Evolutionary conservation across 495 filamentous ascomycete genomes (phyloP).

Genomic region (Penicillium turbatum): DNA sequence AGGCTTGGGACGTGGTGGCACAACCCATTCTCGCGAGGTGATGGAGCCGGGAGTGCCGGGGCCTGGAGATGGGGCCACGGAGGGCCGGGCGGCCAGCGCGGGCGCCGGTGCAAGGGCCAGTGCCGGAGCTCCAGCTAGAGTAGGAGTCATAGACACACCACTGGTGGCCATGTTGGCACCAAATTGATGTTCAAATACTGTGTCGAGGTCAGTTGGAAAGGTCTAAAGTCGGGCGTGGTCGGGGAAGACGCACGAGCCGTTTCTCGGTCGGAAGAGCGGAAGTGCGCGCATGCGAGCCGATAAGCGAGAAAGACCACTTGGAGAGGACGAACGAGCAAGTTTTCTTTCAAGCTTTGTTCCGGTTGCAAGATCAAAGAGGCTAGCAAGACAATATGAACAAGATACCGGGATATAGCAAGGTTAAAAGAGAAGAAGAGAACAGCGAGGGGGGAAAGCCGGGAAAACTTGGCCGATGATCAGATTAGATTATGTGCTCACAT

Average conservation of each 20-base stretch:
- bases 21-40: slow-evolving; percentile 81
- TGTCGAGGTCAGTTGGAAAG: slow-evolving; percentile 18
- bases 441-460: slow-evolving; percentile 17
- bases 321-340: slow-evolving; percentile 4
- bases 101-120: slow-evolving; percentile 33
- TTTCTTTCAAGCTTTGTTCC: not conserved
- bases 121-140: slow-evolving; percentile 29
- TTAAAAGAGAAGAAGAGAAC: slow-evolving; percentile 8
- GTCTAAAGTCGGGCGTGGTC: slow-evolving; percentile 23
- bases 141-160: slow-evolving; percentile 32
- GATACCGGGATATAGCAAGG: not conserved
- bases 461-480: slow-evolving; percentile 35
- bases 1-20: slow-evolving; percentile 87
- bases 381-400: not conserved
- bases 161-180: slow-evolving; percentile 32
- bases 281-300: slow-evolving; percentile 35
- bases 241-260: slow-evolving; percentile 26
- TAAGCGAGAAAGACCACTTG: slow-evolving; percentile 26
- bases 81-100: slow-evolving; percentile 33
- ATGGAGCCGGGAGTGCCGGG: slow-evolving; percentile 43
- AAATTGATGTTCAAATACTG: slow-evolving; percentile 18
- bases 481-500: slow-evolving; percentile 42
- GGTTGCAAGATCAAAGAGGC: not conserved
- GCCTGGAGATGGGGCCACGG: slow-evolving; percentile 39
- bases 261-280: slow-evolving; percentile 44